Evolutionary conservation across 148 eudicot genomes (phyloP), one percentile per base, ranked within the genome.

Genomic region (Spergularia bocconei): DNA sequence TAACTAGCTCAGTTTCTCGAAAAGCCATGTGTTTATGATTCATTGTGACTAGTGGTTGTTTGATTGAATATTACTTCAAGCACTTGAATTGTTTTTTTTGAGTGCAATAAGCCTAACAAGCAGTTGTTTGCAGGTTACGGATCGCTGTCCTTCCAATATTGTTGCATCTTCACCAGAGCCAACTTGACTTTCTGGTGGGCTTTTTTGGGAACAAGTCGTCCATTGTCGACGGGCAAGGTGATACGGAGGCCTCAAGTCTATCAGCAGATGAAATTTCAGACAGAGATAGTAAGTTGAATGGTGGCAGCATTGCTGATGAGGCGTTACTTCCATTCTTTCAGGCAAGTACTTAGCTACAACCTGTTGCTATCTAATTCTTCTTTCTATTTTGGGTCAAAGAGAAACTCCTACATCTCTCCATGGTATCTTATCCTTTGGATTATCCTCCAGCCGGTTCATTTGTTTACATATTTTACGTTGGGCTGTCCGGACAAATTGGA

Each of bases 91-190:
- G 47, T 63, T 48, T 38, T 12, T 69, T 66, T 44, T 57, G 59
- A 41, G 41, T 73, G 61, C 15, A 10, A 76, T 38, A 54, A 33
- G 15, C 54, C 52, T 71, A 80, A 71, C 72, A 50, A 51, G 69
- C 69, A 53, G 47, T 21, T 54, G 21, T 73, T 59, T 88, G 66
- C 88, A 94, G 98, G 86, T 80, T 94, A 75, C 84, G 82, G 10
- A 52, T 91, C 59, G 89, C 96, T 57, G 75, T 87, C 47, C 96
- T 90, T 86, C 98, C 98, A 48, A 54, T 95, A 79, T 80, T 87
- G 65, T 81, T 95, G 88, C 97, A 95, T 88, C 98, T 95, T 87
- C 98, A 95, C 72, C 98, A 92, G 79, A 86, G 81, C 80, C 98
- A 95, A 80, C 92, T 95, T 73, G 98, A 95, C 83, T 95, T 95